These are phyloP conservation scores for Murraya paniculata DNA, from an alignment of 345 rosid genomes.

Conservation along the genomic window DNA sequence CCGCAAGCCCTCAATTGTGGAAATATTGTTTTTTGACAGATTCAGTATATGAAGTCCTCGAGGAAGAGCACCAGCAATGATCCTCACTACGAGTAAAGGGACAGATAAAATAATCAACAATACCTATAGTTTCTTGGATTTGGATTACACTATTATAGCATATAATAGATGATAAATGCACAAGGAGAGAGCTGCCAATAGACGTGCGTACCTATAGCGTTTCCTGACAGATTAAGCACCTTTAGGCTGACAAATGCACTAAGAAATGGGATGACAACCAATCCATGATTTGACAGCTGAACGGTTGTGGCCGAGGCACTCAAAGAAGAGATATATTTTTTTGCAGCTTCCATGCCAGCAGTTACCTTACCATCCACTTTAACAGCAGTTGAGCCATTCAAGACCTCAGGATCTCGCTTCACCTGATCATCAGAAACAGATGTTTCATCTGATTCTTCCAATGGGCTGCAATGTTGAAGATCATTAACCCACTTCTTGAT, in stretches of 20 bases:
- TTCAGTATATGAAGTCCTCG: conserved; percentile 81
- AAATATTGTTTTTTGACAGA: conserved; percentile 77
- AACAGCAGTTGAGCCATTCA: conserved; percentile 31
- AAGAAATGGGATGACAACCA: conserved; percentile 73
- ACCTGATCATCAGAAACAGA: conserved; percentile 28
- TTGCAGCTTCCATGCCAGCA: conserved; percentile 79
- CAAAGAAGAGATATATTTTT: conserved; percentile 68
- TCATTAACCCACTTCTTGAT: conserved; percentile 84
- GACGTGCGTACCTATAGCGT: conserved; percentile 64
- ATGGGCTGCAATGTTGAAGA: conserved; percentile 59
- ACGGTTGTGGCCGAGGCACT: conserved; percentile 65
- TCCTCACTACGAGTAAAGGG: conserved; percentile 47
- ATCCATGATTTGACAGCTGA: conserved; percentile 72
- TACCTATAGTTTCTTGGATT: background rate
- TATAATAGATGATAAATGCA: background rate
- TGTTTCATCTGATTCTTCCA: conserved; percentile 51
- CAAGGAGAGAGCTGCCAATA: background rate
- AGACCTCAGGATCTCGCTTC: conserved; percentile 31
- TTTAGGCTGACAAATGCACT: conserved; percentile 72
- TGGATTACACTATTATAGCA: background rate
- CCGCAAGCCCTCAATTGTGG: conserved; percentile 86
- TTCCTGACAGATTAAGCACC: conserved; percentile 88
- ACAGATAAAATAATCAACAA: conserved; percentile 7
- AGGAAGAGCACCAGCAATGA: conserved; percentile 88
- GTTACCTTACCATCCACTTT: conserved; percentile 53